Base-by-base conservation (phyloP, 2,329 filamentous ascomycete species). In the Myotisia sp. region DNA sequence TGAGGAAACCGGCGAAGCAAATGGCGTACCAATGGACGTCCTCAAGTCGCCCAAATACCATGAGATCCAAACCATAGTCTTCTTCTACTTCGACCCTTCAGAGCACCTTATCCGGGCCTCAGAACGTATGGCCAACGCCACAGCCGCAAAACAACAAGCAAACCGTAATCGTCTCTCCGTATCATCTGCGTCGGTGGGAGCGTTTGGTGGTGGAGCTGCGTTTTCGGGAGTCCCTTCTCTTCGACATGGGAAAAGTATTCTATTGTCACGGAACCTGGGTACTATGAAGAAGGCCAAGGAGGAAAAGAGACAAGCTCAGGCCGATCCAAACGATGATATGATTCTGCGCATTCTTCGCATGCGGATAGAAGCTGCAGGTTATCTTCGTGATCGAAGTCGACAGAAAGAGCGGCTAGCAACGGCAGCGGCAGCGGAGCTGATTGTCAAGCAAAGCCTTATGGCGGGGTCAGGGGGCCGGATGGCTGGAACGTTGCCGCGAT, bases 31-130 rank as follows among this genome's bases (percentile, higher is more conserved):
- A 0, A 73, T 83, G 28, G 86, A 94, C 55, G 77, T 94, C 20
- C 71, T 98, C 52, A 93, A 92, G 60, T 92, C 84, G 45, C 83
- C 87, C 52, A 98, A 98, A 69, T 98, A 93, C 66, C 86, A 94
- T 64, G 90, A 98, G 57, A 74, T 98, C 35, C 83, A 90, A 44
- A 87, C 84, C 42, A 71, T 98, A 42, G 92, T 93, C 63, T 98
- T 95, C 68, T 98, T 95, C 67, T 98, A 98, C 64, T 92, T 90
- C 52, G 86, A 95, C 50, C 72, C 79, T 20, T 92, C 85, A 1
- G 82, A 92, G 41, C 86, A 81, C 47, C 70, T 98, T 8, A 84
- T 95, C 47, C 79, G 87, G 33, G 92, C 84, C n/a, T 93, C 84
- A 2, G 90, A 98, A 58, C 74, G 83, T 37, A 98, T 98, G 81